Evolutionary conservation across 495 filamentous ascomycete species (phyloP).

Genomic region (Penicillium steckii): DNA sequence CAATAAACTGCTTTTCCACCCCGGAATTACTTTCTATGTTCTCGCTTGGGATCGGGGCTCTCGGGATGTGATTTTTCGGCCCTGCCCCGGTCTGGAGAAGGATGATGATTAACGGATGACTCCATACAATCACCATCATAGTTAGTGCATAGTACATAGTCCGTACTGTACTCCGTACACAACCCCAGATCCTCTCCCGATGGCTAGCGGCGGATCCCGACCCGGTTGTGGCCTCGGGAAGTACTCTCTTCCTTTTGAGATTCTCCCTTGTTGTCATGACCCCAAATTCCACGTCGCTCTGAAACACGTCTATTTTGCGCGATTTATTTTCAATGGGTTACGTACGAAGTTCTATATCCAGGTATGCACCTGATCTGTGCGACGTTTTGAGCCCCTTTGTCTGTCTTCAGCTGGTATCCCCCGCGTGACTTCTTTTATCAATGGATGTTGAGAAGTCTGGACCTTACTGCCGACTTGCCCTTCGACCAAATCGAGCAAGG

Average conservation of each 20-base stretch:
- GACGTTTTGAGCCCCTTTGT: slow-evolving; percentile 4
- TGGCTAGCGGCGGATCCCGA: slow-evolving; percentile 32
- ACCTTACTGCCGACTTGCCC: slow-evolving; percentile 14
- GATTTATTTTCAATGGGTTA: slow-evolving; percentile 22
- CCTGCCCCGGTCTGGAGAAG: not conserved
- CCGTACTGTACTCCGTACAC: not conserved
- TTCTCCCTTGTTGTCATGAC: not conserved
- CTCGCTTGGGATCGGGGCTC: not conserved
- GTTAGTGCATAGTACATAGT: too few species aligned
- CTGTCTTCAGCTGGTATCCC: not conserved
- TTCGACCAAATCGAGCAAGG: slow-evolving; percentile 15
- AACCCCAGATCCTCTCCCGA: slow-evolving; percentile 28
- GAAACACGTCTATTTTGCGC: slow-evolving; percentile 16
- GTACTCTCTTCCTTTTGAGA: not conserved
- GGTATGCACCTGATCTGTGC: slow-evolving; percentile 20
- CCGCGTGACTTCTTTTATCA: slow-evolving; percentile 20
- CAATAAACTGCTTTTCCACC: not conserved
- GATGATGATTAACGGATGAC: not conserved
- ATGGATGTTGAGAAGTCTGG: slow-evolving; percentile 2
- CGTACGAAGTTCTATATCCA: slow-evolving; percentile 13
- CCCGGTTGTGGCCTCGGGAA: slow-evolving; percentile 24
- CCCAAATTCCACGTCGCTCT: not conserved
- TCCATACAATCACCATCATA: not conserved
- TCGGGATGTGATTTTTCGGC: not conserved
- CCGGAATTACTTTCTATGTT: not conserved